Evolutionary conservation across 164 flowering plant genomes (phyloP).

Genomic region (Chimonanthus praecox): DNA sequence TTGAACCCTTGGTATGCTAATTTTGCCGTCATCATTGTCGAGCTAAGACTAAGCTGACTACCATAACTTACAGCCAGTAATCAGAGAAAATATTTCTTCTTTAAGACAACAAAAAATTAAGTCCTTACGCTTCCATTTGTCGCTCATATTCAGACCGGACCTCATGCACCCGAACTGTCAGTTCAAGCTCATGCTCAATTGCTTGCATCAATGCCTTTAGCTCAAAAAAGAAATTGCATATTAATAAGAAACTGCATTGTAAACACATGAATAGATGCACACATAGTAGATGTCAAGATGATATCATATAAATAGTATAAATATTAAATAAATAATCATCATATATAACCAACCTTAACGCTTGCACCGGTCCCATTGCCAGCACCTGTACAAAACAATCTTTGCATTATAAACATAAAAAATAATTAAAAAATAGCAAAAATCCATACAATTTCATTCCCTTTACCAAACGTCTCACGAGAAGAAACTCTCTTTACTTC

Average conservation of each 20-base stretch:
- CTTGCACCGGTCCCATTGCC: conserved; percentile 65
- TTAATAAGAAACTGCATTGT: conserved; percentile 5
- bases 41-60: no score
- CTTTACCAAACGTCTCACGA: conserved; percentile 51
- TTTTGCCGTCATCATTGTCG: no score
- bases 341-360: conserved; percentile 52
- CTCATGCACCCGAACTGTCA: conserved; percentile 82
- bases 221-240: conserved; percentile 4
- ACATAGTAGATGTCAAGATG: neutral
- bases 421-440: neutral
- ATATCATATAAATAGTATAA: neutral
- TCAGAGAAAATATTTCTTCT: no score
- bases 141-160: conserved; percentile 85
- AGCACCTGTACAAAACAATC: conserved; percentile 29
- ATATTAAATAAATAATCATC: no score
- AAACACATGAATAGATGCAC: neutral
- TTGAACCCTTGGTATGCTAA: no score
- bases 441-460: neutral
- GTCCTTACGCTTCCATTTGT: conserved; percentile 84
- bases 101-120: neutral
- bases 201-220: conserved; percentile 77
- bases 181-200: conserved; percentile 95
- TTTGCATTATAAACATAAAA: neutral
- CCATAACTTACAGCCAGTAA: no score
- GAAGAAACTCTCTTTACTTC: conserved; percentile 81